These are phyloP conservation scores for Paramyrothecium roridum DNA, from an alignment of 2,329 filamentous ascomycete species.

Conservation along the genomic window DNA sequence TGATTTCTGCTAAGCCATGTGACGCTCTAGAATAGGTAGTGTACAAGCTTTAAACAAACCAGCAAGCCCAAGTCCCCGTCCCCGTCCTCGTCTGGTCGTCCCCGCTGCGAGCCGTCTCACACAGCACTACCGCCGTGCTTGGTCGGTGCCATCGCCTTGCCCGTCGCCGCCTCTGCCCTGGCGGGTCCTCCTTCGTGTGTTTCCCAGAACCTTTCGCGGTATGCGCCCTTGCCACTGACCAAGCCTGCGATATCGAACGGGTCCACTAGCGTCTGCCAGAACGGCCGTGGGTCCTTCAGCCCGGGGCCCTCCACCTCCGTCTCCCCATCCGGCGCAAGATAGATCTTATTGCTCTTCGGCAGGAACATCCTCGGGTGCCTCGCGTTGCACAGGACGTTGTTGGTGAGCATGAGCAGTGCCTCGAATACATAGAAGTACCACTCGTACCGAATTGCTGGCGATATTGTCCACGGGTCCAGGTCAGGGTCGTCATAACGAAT, in stretches of 20 bases:
- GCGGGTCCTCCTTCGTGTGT: neutral
- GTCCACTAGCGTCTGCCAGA: constrained; percentile 38
- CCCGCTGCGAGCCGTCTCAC: neutral
- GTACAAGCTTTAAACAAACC: too few species aligned
- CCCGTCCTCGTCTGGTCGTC: too few species aligned
- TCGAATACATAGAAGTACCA: constrained; percentile 61
- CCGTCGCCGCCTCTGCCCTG: neutral
- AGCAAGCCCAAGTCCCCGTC: too few species aligned
- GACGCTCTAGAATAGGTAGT: too few species aligned
- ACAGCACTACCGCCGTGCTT: neutral
- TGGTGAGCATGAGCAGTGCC: constrained; percentile 47
- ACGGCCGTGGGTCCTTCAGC: constrained; percentile 43
- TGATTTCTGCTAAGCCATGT: too few species aligned
- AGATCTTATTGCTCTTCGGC: constrained; percentile 45
- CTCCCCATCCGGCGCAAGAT: constrained; percentile 45
- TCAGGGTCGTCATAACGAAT: constrained; percentile 31
- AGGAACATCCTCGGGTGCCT: constrained; percentile 49
- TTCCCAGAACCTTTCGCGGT: constrained; percentile 34
- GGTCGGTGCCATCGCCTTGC: neutral
- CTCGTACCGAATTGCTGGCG: constrained; percentile 51
- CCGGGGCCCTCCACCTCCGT: constrained; percentile 47
- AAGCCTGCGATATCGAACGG: constrained; percentile 35
- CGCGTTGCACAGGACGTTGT: constrained; percentile 46
- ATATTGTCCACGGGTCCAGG: constrained; percentile 32
- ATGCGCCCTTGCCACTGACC: constrained; percentile 24